Evolutionary conservation across 305 asterid genomes (phyloP).

Genomic region (Ilex paraguariensis): DNA sequence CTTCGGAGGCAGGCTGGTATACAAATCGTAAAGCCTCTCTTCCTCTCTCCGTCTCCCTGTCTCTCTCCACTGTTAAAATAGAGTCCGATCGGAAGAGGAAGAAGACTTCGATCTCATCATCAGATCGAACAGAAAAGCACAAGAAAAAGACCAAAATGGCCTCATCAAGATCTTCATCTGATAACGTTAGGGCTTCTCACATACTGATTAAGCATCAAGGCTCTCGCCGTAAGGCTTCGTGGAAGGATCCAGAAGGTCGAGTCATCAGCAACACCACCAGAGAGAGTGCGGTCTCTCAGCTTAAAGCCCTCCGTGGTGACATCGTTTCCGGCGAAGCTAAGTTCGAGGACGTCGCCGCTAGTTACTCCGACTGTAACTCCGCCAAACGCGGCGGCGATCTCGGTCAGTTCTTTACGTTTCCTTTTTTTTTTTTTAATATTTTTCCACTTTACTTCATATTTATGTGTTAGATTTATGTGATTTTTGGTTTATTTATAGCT

Average conservation of each 20-base stretch:
- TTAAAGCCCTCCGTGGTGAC: slow-evolving; percentile 49
- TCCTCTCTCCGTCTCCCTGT: too few relatives aligned
- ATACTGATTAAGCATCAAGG: slow-evolving; percentile 89
- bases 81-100: slow-evolving; percentile 85
- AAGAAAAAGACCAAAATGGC: slow-evolving; percentile 61
- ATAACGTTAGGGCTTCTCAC: slow-evolving; percentile 80
- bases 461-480: too few relatives aligned
- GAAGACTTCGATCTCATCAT: slow-evolving; percentile 37
- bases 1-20: too few relatives aligned
- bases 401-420: slow-evolving; percentile 32
- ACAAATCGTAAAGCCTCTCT: too few relatives aligned
- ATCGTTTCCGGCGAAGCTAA: slow-evolving; percentile 59
- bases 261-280: slow-evolving; percentile 70
- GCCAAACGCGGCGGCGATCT: slow-evolving; percentile 96
- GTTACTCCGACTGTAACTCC: slow-evolving; percentile 78
- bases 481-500: too few relatives aligned
- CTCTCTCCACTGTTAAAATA: slow-evolving; percentile 29
- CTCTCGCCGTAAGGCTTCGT: slow-evolving; percentile 82
- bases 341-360: slow-evolving; percentile 59
- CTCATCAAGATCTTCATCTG: slow-evolving; percentile 43
- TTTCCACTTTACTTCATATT: background rate
- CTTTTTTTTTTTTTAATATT: too few relatives aligned
- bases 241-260: slow-evolving; percentile 91
- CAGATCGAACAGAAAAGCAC: slow-evolving; percentile 43
- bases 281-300: slow-evolving; percentile 64